Percentiles rank a stretch among this genome's conserved stretches.
These are phyloP conservation scores for Calocera viscosa DNA, from an alignment of 768 basidiomycete genomes.

Conservation along the genomic window DNA sequence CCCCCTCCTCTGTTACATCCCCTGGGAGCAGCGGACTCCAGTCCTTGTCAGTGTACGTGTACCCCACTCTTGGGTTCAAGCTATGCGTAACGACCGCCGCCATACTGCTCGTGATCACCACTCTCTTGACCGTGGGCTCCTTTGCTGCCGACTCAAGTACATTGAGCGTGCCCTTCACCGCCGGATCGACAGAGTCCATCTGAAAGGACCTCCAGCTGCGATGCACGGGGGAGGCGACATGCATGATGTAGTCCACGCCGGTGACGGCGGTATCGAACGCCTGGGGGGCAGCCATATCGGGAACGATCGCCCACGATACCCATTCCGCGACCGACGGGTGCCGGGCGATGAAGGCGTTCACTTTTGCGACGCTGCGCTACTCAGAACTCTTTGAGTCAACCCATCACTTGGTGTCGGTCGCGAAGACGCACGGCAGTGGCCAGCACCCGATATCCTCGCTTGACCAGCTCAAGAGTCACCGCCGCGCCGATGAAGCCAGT, in stretches of 20 bases:
- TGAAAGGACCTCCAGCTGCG: background rate
- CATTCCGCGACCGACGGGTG: background rate
- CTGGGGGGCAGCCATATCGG: slow-evolving; percentile 9
- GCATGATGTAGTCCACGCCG: background rate
- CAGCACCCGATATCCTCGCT: background rate
- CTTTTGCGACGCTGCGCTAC: background rate
- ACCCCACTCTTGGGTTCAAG: slow-evolving; percentile 5
- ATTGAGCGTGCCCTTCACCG: slow-evolving; percentile 19
- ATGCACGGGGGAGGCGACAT: background rate
- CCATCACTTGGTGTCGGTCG: too few relatives aligned
- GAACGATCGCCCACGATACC: slow-evolving; percentile 9
- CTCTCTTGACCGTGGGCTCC: slow-evolving; percentile 15
- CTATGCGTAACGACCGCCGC: slow-evolving; percentile 18
- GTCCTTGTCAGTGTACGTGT: slow-evolving; percentile 3
- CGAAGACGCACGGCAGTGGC: too few relatives aligned
- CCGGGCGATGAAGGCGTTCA: background rate
- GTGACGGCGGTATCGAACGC: slow-evolving; percentile 12
- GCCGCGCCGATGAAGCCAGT: slow-evolving; percentile 2
- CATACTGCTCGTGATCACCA: slow-evolving; percentile 20
- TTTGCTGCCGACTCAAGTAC: slow-evolving; percentile 16
- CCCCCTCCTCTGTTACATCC: background rate
- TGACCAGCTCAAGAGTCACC: background rate
- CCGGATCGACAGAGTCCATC: slow-evolving; percentile 15
- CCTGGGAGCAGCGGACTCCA: slow-evolving; percentile 10
- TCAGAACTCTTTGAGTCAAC: too few relatives aligned